A percentile compares a stretch with the other conserved stretches of the same genome.
phyloP scores from a whole-genome alignment of 1,284 basidiomycete species.

The Vanrija humicola region DNA sequence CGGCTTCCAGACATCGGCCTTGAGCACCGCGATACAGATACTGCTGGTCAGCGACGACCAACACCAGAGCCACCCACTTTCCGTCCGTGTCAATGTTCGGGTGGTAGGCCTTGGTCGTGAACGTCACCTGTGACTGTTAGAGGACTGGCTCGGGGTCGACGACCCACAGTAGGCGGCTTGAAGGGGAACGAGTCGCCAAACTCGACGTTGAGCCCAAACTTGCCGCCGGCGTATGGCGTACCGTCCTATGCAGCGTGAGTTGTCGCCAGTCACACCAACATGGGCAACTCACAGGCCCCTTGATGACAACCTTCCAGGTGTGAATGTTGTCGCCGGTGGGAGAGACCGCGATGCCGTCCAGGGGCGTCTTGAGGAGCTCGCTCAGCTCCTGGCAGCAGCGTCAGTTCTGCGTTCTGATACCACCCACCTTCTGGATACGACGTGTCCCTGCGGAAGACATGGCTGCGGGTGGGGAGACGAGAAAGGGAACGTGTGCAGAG shows the following conservation, averaged over 20 bases:
- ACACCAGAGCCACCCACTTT: slow-evolving; percentile 55
- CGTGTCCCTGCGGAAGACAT: slow-evolving; percentile 37
- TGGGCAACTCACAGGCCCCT: slow-evolving; percentile 63
- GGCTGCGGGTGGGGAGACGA: background rate
- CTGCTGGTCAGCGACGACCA: slow-evolving; percentile 49
- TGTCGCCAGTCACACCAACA: background rate
- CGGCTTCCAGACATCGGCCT: slow-evolving; percentile 71
- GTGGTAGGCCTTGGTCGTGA: slow-evolving; percentile 76
- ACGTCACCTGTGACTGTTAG: slow-evolving; percentile 60
- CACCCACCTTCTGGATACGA: slow-evolving; percentile 35
- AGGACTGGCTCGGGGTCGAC: too few relatives aligned
- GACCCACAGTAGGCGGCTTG: slow-evolving; percentile 73
- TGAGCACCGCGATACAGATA: slow-evolving; percentile 50
- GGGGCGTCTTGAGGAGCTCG: slow-evolving; percentile 40
- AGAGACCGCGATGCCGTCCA: slow-evolving; percentile 61
- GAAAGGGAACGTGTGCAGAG: background rate
- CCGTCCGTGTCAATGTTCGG: slow-evolving; percentile 66
- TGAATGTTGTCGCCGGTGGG: slow-evolving; percentile 69
- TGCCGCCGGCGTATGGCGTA: slow-evolving; percentile 80
- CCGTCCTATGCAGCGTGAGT: slow-evolving; percentile 54
- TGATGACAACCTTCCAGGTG: slow-evolving; percentile 71
- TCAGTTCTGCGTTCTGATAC: background rate
- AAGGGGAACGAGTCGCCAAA: slow-evolving; percentile 80
- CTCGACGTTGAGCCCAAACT: slow-evolving; percentile 67
- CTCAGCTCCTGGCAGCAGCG: slow-evolving; percentile 36